Percentiles rank a stretch among this genome's conserved stretches.
Evolutionary conservation across 176 grass and related monocot species (phyloP).

Genomic region (Miscanthus lutarioriparius): DNA sequence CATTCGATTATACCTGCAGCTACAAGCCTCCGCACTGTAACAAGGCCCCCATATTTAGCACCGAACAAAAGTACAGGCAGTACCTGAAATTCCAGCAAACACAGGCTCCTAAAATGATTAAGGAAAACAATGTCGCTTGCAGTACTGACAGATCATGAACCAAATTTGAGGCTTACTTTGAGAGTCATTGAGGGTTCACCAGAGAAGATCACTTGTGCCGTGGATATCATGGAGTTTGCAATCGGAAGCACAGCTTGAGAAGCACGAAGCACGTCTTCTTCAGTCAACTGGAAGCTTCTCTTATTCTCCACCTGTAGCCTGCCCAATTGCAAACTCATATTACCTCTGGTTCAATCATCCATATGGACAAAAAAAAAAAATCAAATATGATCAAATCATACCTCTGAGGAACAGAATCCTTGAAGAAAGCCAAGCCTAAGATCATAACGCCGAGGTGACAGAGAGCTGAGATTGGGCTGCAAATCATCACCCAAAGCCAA

Average conservation of each 20-base stretch:
- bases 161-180: conserved; percentile 59
- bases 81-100: conserved; percentile 44
- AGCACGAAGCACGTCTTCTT: conserved; percentile 62
- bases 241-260: conserved; percentile 51
- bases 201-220: conserved; percentile 72
- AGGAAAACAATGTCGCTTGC: not conserved
- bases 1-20: conserved; percentile 56
- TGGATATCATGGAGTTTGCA: conserved; percentile 65
- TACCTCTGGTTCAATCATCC: not conserved
- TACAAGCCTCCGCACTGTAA: conserved; percentile 66
- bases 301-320: conserved; percentile 47
- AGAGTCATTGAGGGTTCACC: conserved; percentile 84
- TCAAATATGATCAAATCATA: conserved; percentile 29
- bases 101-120: conserved; percentile 13
- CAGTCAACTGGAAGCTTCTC: conserved; percentile 56
- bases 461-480: conserved; percentile 67
- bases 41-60: conserved; percentile 59
- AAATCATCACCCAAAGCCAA: conserved; percentile 29
- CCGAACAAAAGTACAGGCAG: conserved; percentile 64
- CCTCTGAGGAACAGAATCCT: conserved; percentile 76
- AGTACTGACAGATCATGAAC: not conserved
- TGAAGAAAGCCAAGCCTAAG: conserved; percentile 68
- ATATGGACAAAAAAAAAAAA: not conserved
- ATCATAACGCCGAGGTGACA: conserved; percentile 73
- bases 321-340: conserved; percentile 29